Conservation (phyloP, 768 basidiomycete genomes). For the Arthromyces matolae region DNA sequence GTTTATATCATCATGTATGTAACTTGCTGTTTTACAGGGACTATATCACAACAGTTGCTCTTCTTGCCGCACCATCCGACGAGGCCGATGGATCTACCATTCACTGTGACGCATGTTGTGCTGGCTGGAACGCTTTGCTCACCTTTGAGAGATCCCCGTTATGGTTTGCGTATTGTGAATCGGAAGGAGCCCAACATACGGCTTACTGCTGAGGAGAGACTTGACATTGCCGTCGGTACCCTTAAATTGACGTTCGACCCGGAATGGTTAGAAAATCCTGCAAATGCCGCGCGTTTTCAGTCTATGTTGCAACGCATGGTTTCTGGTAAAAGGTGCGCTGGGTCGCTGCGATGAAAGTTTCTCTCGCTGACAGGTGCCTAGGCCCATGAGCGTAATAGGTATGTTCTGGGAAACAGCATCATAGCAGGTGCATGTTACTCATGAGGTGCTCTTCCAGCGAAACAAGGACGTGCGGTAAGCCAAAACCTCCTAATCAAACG, state of each 20-base stretch:
- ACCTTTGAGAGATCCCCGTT: slow-evolving; percentile 19
- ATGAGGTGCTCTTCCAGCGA: slow-evolving; percentile 19
- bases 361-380: slow-evolving; percentile 6
- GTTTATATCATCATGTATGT: neutral
- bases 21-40: slow-evolving; percentile 23
- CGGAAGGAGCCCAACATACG: slow-evolving; percentile 12
- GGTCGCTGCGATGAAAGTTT: neutral
- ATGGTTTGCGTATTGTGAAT: slow-evolving; percentile 22
- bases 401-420: slow-evolving; percentile 8
- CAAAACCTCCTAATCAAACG: neutral
- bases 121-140: slow-evolving; percentile 32
- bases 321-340: slow-evolving; percentile 21
- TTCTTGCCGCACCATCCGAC: slow-evolving; percentile 37
- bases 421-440: neutral
- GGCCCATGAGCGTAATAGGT: slow-evolving; percentile 30
- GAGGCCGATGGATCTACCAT: slow-evolving; percentile 34
- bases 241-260: slow-evolving; percentile 32
- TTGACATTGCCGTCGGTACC: slow-evolving; percentile 25
- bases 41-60: slow-evolving; percentile 42
- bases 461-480: slow-evolving; percentile 32
- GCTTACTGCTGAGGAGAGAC: slow-evolving; percentile 27
- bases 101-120: slow-evolving; percentile 39
- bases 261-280: slow-evolving; percentile 29
- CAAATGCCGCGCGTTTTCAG: slow-evolving; percentile 24
- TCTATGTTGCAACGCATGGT: slow-evolving; percentile 22